Base-by-base conservation (phyloP, 306 rosid genomes). In the Rosa multiflora region DNA sequence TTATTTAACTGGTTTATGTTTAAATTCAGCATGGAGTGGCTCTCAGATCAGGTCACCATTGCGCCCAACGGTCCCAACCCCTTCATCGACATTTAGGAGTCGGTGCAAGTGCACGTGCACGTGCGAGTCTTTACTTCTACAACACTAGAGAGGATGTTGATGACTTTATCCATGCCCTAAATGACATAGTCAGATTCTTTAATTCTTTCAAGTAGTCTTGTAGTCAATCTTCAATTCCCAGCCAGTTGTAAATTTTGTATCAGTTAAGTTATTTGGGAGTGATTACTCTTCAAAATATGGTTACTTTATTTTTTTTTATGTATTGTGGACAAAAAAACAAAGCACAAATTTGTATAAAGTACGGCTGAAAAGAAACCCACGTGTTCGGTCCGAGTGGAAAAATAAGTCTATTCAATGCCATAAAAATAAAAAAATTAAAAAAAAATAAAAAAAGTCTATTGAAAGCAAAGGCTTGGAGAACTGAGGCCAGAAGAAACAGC, bases 61-160 rank as follows among this genome's bases (percentile, higher is more conserved):
- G 98, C 81, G 97, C n/a, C n/a, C n/a, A n/a, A n/a, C n/a, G n/a
- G n/a, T n/a, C 99, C 17, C 99, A 92, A 81, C 98, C 99, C 48
- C 98, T 95, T 56, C 99, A 92, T 86, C 90, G 93, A 23, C 20
- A 69, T 80, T 81, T 95, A 17, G 97, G 98, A 52, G 84, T 92
- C 72, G 84, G 67, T 44, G 81, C 99, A 14, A 95, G n/a, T n/a
- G n/a, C n/a, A n/a, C n/a, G 97, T 23, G 98, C 99, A 1, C 91
- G 96, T 0, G 98, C 92, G 2, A 92, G 99, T 74, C 99, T 93
- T 61, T 79, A 95, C 84, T 90, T 92, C 79, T 92, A 95, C 39
- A 95, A 93, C 88, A 91, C 97, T 6, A 90, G 80, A 87, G 99
- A 94, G 75, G 97, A 94, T 56, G 85, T 94, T 0, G 97, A 92